Evolutionary conservation across 2,329 filamentous ascomycete species (phyloP), one percentile per base, ranked within the genome.

Genomic region (Aspergillus udagawae): DNA sequence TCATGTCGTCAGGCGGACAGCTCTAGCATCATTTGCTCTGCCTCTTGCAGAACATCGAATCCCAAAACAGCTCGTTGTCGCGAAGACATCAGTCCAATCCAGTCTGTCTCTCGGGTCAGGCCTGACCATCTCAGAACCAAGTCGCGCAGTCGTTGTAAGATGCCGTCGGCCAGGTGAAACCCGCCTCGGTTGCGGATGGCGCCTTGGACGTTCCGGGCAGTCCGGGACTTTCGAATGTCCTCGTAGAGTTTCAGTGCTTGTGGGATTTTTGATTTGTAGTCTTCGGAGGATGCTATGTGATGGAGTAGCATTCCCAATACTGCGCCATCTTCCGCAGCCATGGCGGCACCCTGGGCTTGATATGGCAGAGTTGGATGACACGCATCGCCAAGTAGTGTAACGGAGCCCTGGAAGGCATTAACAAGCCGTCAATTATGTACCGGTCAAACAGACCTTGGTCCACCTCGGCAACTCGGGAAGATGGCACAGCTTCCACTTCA

Each of bases 401-500:
- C 52, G 0, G 38, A 42, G 9, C 55, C 58, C 63, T 65, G 17
- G 14, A 12, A 12, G 27, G 7, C 1, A 1, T 45, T 55, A 54
- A 42, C n/a, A 4, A 7, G 1, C 17, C 3, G 1, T 17, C n/a
- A 3, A 10, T 4, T 2, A 14, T 27, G 17, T 12, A 20, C 12
- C 5, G 17, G 3, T n/a, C 0, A 44, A 21, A 1, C 28, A 38
- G 32, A 64, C 63, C 53, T 58, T 63, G 4, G 14, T 75, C 73
- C 61, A 86, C 65, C 56, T 82, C 74, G 4, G 73, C 68, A 57
- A 73, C 69, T 76, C 50, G 0, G 41, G 20, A 3, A 59, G 60
- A 45, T 82, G 76, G 79, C 87, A 53, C 12, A 90, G 68, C 66
- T 84, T 86, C 87, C 86, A 90, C 67, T 88, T 89, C 32, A 83